phyloP scores from a whole-genome alignment of 352 stramenopile species.

The Sclerospora graminicola region DNA sequence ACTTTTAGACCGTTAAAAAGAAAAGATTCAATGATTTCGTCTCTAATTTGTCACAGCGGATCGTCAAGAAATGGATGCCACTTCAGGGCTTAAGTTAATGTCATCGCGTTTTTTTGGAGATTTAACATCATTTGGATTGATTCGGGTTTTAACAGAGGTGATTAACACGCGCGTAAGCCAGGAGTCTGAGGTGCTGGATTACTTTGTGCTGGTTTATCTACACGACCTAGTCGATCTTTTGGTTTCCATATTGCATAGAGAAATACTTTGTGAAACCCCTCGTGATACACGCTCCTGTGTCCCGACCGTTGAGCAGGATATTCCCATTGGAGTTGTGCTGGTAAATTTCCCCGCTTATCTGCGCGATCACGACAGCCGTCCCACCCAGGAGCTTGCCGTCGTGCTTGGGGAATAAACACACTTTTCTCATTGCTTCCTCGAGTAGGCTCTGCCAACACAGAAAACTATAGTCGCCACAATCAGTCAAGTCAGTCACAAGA shows the following conservation, averaged over 20 bases:
- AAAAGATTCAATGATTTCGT: slow-evolving; percentile 69
- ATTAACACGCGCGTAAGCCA: slow-evolving; percentile 26
- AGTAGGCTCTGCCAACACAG: no score
- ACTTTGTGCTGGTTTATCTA: slow-evolving; percentile 39
- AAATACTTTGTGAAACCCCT: no score
- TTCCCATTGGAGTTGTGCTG: no score
- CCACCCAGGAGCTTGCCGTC: no score
- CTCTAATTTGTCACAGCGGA: slow-evolving; percentile 21
- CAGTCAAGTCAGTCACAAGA: no score
- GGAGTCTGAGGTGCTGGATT: slow-evolving; percentile 32
- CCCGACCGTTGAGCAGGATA: no score
- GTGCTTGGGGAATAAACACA: no score
- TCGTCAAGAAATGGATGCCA: neutral
- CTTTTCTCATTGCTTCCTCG: no score
- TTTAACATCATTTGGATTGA: slow-evolving; percentile 57
- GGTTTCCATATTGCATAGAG: slow-evolving; percentile 64
- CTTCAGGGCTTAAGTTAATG: slow-evolving; percentile 7
- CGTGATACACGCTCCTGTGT: no score
- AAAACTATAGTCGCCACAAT: no score
- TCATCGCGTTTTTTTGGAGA: slow-evolving; percentile 48
- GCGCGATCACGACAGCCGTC: no score
- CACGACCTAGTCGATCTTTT: slow-evolving; percentile 44
- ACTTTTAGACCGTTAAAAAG: slow-evolving; percentile 24
- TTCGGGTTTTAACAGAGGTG: slow-evolving; percentile 47
- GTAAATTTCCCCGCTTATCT: no score